Evolutionary conservation across 2,329 filamentous ascomycete genomes (phyloP).

Genomic region (Fusarium bactridioides): DNA sequence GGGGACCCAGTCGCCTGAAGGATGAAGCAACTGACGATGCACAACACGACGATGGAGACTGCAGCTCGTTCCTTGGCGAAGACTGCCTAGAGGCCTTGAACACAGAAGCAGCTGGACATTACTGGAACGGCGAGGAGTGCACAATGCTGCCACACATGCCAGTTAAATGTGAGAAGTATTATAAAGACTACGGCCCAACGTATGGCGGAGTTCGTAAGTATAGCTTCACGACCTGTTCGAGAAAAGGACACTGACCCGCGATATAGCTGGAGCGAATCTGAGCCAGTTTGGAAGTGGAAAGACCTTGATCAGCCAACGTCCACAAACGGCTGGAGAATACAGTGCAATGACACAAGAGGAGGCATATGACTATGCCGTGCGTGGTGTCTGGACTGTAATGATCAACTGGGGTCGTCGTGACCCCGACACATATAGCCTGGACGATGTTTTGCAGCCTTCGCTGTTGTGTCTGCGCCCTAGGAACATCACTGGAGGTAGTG

Average conservation of each 20-base stretch:
- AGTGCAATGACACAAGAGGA: constrained; percentile 8
- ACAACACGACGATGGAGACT: constrained; percentile 15
- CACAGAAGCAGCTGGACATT: neutral
- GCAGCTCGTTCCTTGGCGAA: constrained; percentile 16
- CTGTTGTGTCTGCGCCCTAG: constrained; percentile 15
- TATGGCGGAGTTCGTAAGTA: neutral
- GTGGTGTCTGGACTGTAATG: constrained; percentile 19
- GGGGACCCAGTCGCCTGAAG: neutral
- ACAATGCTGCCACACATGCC: neutral
- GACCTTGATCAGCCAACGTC: neutral
- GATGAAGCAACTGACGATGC: neutral
- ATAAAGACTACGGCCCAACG: neutral
- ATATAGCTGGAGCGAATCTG: neutral
- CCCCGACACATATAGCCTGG: neutral
- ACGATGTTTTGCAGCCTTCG: constrained; percentile 6
- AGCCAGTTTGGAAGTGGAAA: constrained; percentile 3
- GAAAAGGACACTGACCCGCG: neutral
- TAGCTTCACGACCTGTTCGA: neutral
- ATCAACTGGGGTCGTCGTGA: constrained; percentile 12
- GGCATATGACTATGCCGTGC: constrained; percentile 11
- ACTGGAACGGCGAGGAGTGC: neutral
- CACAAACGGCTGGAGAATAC: neutral
- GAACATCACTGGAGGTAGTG: constrained; percentile 11
- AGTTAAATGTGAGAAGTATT: constrained; percentile 3
- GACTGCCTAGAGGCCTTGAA: constrained; percentile 7